Evolutionary conservation across 805 yeast species (phyloP).

Genomic region (Cyberlindnera xylosilytica): DNA sequence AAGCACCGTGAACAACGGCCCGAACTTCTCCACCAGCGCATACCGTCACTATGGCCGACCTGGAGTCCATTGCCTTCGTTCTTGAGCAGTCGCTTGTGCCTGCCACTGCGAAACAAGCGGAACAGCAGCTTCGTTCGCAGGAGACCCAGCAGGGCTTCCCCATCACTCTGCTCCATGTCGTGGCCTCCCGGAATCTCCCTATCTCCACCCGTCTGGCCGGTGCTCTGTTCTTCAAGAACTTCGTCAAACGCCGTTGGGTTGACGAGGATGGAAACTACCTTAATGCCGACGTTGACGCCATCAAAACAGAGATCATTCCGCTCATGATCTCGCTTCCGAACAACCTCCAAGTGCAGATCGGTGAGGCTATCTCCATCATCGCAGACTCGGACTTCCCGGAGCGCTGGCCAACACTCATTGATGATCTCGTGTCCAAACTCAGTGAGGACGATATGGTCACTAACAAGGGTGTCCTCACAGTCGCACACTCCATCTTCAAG

Average conservation of each 20-base stretch:
- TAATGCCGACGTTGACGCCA: slow-evolving; percentile 63
- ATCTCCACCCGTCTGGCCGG: slow-evolving; percentile 75
- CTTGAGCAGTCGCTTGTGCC: slow-evolving; percentile 66
- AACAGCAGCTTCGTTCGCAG: slow-evolving; percentile 54
- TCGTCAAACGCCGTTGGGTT: slow-evolving; percentile 81
- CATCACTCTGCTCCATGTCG: slow-evolving; percentile 68
- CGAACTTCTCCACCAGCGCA: not conserved
- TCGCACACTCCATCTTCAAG: slow-evolving; percentile 93
- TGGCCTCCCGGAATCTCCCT: slow-evolving; percentile 57
- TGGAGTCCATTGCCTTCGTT: slow-evolving; percentile 50
- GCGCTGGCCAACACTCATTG: slow-evolving; percentile 76
- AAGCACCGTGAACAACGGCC: not conserved
- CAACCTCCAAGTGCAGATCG: slow-evolving; percentile 84
- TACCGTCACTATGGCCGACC: slow-evolving; percentile 37
- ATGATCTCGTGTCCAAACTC: slow-evolving; percentile 66
- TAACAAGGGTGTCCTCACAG: slow-evolving; percentile 83
- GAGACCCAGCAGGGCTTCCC: slow-evolving; percentile 77
- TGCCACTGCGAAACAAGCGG: slow-evolving; percentile 63
- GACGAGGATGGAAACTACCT: slow-evolving; percentile 83
- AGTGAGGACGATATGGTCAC: slow-evolving; percentile 62
- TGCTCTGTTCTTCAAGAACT: slow-evolving; percentile 85
- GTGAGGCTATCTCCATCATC: slow-evolving; percentile 87
- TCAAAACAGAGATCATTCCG: slow-evolving; percentile 77
- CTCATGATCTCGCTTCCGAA: slow-evolving; percentile 82
- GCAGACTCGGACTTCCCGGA: slow-evolving; percentile 97